Conservation (phyloP, 768 basidiomycete genomes). For the Strobilomyces dryophilus region DNA sequence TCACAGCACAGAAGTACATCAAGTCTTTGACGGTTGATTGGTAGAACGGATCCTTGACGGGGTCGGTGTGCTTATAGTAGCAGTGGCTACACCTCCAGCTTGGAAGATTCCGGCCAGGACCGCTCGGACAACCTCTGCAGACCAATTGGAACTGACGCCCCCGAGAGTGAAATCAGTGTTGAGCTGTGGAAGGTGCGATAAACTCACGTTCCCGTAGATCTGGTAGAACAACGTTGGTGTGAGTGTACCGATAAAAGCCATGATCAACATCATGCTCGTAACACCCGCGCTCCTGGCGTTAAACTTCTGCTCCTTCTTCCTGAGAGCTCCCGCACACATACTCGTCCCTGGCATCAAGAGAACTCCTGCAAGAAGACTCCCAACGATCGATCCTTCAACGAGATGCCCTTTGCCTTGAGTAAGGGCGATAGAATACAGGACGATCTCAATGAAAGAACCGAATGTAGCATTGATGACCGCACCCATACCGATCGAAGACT, state of each 20-base stretch:
- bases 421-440: slow-evolving; percentile 87
- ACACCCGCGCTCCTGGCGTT: slow-evolving; percentile 99
- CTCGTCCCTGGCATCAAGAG: slow-evolving; percentile 95
- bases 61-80: slow-evolving; percentile 93
- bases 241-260: slow-evolving; percentile 97
- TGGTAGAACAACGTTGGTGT: slow-evolving; percentile 98
- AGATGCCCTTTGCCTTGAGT: slow-evolving; percentile 89
- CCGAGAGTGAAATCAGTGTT: slow-evolving; percentile 13
- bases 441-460: slow-evolving; percentile 96
- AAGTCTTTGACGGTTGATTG: slow-evolving; percentile 91
- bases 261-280: slow-evolving; percentile 98
- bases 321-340: slow-evolving; percentile 89
- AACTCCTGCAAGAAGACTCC: slow-evolving; percentile 91
- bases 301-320: slow-evolving; percentile 94
- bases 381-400: slow-evolving; percentile 96
- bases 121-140: slow-evolving; percentile 72
- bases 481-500: slow-evolving; percentile 98
- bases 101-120: slow-evolving; percentile 23
- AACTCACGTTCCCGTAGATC: slow-evolving; percentile 90
- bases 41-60: slow-evolving; percentile 92
- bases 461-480: slow-evolving; percentile 99
- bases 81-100: slow-evolving; percentile 87
- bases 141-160: slow-evolving; percentile 73
- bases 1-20: slow-evolving; percentile 93
- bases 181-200: not conserved